Conservation (phyloP, 306 rosid species). For the Datisca glomerata region DNA sequence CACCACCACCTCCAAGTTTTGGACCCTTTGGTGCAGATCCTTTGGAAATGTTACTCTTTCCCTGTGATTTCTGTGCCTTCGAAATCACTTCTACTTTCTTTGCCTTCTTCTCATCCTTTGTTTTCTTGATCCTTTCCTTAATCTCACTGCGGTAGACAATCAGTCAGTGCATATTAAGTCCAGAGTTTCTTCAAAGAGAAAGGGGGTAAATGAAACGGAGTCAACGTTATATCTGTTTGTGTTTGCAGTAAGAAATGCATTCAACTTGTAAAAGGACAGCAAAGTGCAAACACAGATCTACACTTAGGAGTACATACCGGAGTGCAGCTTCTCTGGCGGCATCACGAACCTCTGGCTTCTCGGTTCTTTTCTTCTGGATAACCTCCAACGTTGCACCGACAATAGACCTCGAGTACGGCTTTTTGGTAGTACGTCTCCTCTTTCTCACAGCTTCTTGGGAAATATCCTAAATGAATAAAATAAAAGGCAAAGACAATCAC, state of each 20-base stretch:
- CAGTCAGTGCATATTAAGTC: background rate
- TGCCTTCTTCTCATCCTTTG: constrained; percentile 63
- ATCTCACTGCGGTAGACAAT: constrained; percentile 32
- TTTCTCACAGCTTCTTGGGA: constrained; percentile 52
- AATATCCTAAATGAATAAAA: constrained; percentile 20
- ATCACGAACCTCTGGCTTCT: constrained; percentile 40
- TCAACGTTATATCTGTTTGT: background rate
- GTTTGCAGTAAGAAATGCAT: background rate
- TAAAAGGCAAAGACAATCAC: background rate
- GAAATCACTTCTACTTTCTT: constrained; percentile 47
- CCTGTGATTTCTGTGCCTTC: constrained; percentile 37
- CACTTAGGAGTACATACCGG: constrained; percentile 21
- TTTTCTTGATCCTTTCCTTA: constrained; percentile 56
- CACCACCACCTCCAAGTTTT: constrained; percentile 55
- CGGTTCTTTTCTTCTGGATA: constrained; percentile 34
- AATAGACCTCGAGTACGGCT: constrained; percentile 44
- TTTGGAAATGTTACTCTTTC: constrained; percentile 26
- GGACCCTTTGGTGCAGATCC: constrained; percentile 45
- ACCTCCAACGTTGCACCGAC: constrained; percentile 50
- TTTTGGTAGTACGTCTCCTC: constrained; percentile 35
- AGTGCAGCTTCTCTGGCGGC: constrained; percentile 50
- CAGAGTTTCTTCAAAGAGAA: background rate
- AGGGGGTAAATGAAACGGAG: background rate
- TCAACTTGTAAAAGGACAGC: background rate
- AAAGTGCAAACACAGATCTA: background rate